Evolutionary conservation across 352 stramenopile species (phyloP).

Genomic region (Aphanomyces invadans): DNA sequence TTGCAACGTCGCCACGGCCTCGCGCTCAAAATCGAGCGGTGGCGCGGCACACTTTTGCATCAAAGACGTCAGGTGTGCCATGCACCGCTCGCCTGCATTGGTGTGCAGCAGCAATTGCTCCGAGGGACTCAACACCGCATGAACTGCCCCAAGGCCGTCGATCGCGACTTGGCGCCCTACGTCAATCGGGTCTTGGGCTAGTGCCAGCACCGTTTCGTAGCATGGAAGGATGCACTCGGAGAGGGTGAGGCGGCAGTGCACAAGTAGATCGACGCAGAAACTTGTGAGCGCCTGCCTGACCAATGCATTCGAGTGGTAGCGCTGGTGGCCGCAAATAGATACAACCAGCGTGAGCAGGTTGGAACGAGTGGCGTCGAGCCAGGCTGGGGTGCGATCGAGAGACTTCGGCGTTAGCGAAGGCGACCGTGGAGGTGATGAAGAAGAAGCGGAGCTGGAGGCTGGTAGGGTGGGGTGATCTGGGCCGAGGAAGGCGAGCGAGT

Average conservation of each 20-base stretch:
- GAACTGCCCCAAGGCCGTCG: slow-evolving; percentile 27
- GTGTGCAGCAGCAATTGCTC: slow-evolving; percentile 57
- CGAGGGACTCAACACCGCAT: slow-evolving; percentile 29
- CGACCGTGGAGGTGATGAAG: neutral
- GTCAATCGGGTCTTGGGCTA: slow-evolving; percentile 44
- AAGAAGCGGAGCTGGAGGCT: no score
- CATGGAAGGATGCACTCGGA: slow-evolving; percentile 56
- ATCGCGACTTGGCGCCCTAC: slow-evolving; percentile 23
- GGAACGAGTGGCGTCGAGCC: slow-evolving; percentile 42
- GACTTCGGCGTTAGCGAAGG: neutral
- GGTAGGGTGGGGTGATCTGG: neutral
- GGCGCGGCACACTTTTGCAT: slow-evolving; percentile 51
- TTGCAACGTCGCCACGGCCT: slow-evolving; percentile 42
- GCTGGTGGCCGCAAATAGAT: slow-evolving; percentile 41
- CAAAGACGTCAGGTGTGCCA: slow-evolving; percentile 62
- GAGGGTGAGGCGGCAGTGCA: slow-evolving; percentile 43
- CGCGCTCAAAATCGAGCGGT: slow-evolving; percentile 43
- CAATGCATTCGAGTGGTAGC: slow-evolving; percentile 43
- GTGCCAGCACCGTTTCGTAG: slow-evolving; percentile 70
- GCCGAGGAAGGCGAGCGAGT: slow-evolving; percentile 25
- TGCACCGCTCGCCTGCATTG: slow-evolving; percentile 54
- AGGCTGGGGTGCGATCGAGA: slow-evolving; percentile 32
- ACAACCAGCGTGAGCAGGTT: slow-evolving; percentile 64
- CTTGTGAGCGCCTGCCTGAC: slow-evolving; percentile 50
- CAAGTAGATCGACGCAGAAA: slow-evolving; percentile 51